phyloP scores from a whole-genome alignment of 2,329 filamentous ascomycete genomes.

The Diplodia intermedia region DNA sequence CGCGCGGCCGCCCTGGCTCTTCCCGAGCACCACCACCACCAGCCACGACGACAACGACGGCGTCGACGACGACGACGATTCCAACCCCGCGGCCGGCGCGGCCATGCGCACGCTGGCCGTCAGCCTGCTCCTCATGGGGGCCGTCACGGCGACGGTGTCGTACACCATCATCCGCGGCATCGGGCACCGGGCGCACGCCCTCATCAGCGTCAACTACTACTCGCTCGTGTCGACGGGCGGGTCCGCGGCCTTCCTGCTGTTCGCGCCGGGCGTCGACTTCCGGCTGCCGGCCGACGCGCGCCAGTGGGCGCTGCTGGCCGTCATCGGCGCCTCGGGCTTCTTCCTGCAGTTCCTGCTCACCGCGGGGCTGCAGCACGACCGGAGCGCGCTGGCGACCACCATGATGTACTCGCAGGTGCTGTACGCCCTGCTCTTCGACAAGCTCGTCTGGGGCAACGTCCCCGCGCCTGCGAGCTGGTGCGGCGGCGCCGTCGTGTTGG shows the following conservation, averaged over 20 bases:
- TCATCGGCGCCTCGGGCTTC: constrained; percentile 75
- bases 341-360: constrained; percentile 82
- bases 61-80: constrained; percentile 36
- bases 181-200: constrained; percentile 75
- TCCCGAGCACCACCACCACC: constrained; percentile 40
- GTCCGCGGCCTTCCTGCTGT: constrained; percentile 63
- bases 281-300: constrained; percentile 58
- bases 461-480: constrained; percentile 39
- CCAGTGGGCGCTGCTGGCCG: constrained; percentile 71
- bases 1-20: constrained; percentile 69
- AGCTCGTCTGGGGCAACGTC: constrained; percentile 58
- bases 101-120: constrained; percentile 72
- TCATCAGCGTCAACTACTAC: constrained; percentile 85
- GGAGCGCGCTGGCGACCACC: constrained; percentile 64
- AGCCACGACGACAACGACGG: background rate
- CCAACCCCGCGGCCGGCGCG: constrained; percentile 50
- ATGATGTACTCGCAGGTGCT: constrained; percentile 72
- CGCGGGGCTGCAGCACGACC: constrained; percentile 73
- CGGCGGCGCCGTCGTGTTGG: constrained; percentile 40
- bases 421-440: constrained; percentile 68
- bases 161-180: constrained; percentile 79
- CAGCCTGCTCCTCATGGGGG: constrained; percentile 72
- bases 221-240: constrained; percentile 71
- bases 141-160: constrained; percentile 73
- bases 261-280: constrained; percentile 62